Base-by-base conservation (phyloP, 2,329 filamentous ascomycete genomes). In the Fusarium equiseti region DNA sequence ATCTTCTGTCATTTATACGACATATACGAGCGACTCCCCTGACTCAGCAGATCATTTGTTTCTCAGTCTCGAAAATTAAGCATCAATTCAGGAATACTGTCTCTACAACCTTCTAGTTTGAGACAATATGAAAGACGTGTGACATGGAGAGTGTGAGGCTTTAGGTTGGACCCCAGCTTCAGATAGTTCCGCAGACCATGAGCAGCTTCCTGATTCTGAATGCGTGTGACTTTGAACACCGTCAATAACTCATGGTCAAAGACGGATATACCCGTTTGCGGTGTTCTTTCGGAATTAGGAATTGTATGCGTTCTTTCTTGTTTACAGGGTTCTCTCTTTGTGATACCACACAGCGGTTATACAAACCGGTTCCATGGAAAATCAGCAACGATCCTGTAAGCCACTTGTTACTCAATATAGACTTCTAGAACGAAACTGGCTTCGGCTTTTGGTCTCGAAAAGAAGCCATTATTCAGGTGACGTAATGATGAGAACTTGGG, bases 381-480 rank as follows among this genome's bases (percentile, higher is more conserved):
- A 8, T n/a, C 15, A 38, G 32, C 22, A n/a, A 45, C 44, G 16
- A 3, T 6, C 22, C 8, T 24, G 24, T 26, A 50, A 57, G 54
- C 54, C 54, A 40, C 24, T 51, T 6, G 45, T 24, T 27, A 22
- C 44, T 38, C 31, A 18, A 29, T 20, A 35, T 10, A 38, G 5
- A 29, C 22, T 58, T 58, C 55, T 58, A 58, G 55, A 58, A 52
- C 12, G 22, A 32, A 58, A 24, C 13, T 42, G 20, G 35, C n/a
- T 43, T 27, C 24, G 46, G 9, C 15, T 58, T 58, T 52, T 22
- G 13, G 10, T 24, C 32, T 29, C 32, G 20, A 58, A 18, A 11
- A 29, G 24, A 22, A 11, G 55, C 20, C 6, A 31, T 24, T 8
- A 52, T 58, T 40, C 11, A 22, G 15, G 55, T 58, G 55, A 58